Base-by-base conservation (phyloP, 1,139 yeast genomes). In the Geotrichum bryndzae region DNA sequence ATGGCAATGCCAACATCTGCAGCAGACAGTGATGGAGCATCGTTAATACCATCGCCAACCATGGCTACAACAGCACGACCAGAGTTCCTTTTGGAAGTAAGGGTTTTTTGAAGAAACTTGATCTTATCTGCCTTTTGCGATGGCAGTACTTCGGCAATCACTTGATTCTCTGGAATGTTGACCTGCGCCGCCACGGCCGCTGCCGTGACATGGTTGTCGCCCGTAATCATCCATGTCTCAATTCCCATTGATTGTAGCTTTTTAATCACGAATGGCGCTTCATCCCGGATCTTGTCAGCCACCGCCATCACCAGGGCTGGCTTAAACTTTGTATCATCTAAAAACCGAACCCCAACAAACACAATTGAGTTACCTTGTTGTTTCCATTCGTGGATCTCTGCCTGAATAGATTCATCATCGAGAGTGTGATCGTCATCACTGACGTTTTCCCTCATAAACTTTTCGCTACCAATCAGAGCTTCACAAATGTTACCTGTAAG, bases 41-140 rank as follows among this genome's bases (percentile, higher is more conserved):
- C 99, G 71, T 90, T 90, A 63, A 90, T 86, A 61, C 99, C 99
- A 73, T 94, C 99, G 45, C 99, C 99, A 38, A 94, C 85, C 80
- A 94, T 92, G 0, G 78, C 80, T 1, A 77, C 80, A 52, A 77
- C 68, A 0, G 79, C 74, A 11, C 79, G 66, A 1, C 69, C 68
- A 67, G 67, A 22, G 13, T 46, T 31, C 1, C 18, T 22, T 29
- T 59, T 41, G 29, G 52, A 25, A 11, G 27, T 29, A 1, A 35
- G 41, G 2, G 58, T 54, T 2, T 51, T 48, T 68, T 85, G 87
- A 27, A 88, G 77, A 77, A 80, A 76, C 66, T 80, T 77, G 51
- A 88, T 77, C 68, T 82, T 82, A 13, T 78, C 80, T 29, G 89
- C 87, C 72, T 88, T 88, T 63, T 85, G 89, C 60, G 84, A 83